These are phyloP conservation scores for Rubroboletus pulcherrimus DNA, from an alignment of 768 basidiomycete genomes.

Conservation along the genomic window DNA sequence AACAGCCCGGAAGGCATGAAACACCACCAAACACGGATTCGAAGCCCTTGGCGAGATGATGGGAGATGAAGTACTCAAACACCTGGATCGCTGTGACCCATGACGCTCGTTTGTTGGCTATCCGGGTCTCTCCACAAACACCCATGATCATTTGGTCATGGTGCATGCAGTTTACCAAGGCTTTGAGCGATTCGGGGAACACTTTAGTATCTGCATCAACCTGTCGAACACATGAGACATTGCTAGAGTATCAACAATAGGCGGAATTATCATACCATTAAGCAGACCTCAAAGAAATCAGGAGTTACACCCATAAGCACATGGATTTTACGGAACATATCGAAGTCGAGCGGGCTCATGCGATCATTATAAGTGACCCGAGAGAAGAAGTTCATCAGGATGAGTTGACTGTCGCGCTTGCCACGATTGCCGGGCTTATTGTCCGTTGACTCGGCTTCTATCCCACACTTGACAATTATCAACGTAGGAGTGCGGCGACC, in stretches of 20 bases:
- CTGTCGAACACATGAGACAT: slow-evolving; percentile 39
- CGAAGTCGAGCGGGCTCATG: slow-evolving; percentile 96
- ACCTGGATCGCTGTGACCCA: slow-evolving; percentile 99
- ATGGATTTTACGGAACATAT: slow-evolving; percentile 95
- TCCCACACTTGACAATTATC: slow-evolving; percentile 95
- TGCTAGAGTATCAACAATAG: not conserved
- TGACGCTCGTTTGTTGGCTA: slow-evolving; percentile 96
- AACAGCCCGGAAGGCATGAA: slow-evolving; percentile 98
- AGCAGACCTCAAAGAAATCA: slow-evolving; percentile 94
- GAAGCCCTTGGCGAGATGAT: slow-evolving; percentile 97
- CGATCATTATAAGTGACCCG: slow-evolving; percentile 99
- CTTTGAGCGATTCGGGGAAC: slow-evolving; percentile 82
- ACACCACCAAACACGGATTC: slow-evolving; percentile 99
- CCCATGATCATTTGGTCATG: slow-evolving; percentile 99
- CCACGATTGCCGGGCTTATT: slow-evolving; percentile 98
- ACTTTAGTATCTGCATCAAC: slow-evolving; percentile 99
- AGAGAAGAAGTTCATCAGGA: slow-evolving; percentile 99
- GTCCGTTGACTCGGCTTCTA: slow-evolving; percentile 77
- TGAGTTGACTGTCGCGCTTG: slow-evolving; percentile 97
- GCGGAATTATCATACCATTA: slow-evolving; percentile 71
- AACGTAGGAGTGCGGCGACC: slow-evolving; percentile 92
- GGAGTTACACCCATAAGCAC: slow-evolving; percentile 98
- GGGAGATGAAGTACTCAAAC: slow-evolving; percentile 98
- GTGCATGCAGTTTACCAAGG: slow-evolving; percentile 97
- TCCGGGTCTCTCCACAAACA: slow-evolving; percentile 96